Base-by-base conservation (phyloP, 768 basidiomycete genomes). In the Hirschioporus abietinus region DNA sequence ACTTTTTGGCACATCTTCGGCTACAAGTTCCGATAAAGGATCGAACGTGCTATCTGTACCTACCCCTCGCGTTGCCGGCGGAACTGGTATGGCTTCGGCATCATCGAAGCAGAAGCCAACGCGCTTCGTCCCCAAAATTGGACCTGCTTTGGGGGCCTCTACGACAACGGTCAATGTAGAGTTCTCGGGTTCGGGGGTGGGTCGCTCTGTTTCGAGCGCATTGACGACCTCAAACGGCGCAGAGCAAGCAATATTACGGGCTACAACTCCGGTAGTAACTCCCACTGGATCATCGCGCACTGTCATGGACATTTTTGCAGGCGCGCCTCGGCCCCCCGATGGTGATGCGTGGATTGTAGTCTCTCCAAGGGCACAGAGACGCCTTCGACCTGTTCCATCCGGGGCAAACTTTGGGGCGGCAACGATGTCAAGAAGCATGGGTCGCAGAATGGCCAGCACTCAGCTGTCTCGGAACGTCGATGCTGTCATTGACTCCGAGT, bases 111-210 rank as follows among this genome's bases (percentile, higher is more conserved):
- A 74, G 0, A 67, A 72, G n/a, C 73, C 77, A n/a, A 42, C 81
- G 17, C 83, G 86, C 27, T 76, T 85, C 7, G 89, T 87, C 25
- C 92, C 90, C 1, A 99, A 99, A 75, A 83, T 91, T 27, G 86
- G 86, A 0, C 91, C 96, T 1, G 93, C 92, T 12, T 84, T 95
- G 34, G 88, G 91, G 12, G 93, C 97, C 10, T 93, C 92, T 24
- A 82, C 92, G 1, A 96, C 92, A 63, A 95, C 94, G 1, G 96
- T 99, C 71, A 97, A 95, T 67, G 96, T 99, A 66, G 96, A 97
- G 80, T 99, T 98, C 76, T 92, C 88, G 2, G 90, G 92, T 3
- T 78, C 85, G 1, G 91, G 86, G 10, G 79, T 82, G 15, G 83
- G 87, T n/a, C 79, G 84, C 67, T 83, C 85, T 7, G 78, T 86